Base-by-base conservation (phyloP, 441 rosid species). In the Syzygium malaccense region DNA sequence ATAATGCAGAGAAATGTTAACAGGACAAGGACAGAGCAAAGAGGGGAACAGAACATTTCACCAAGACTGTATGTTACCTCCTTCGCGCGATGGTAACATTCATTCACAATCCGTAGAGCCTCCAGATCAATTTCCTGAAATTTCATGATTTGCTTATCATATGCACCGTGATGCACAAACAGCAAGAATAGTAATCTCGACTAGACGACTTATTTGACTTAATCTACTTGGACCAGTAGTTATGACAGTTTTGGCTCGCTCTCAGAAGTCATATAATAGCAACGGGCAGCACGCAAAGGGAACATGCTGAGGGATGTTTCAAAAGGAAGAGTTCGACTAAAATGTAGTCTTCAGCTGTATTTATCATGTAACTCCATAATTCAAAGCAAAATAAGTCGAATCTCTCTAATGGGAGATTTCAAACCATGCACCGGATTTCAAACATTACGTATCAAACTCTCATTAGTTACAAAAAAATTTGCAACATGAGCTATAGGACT, bases 61-160 rank as follows among this genome's bases (percentile, higher is more conserved):
- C 19, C 57, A 83, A 41, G 20, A 19, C 17, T 30, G 37, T 55
- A 28, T 78, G 41, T 75, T 93, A 96, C 98, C 99, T 95, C 96
- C 93, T 96, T 97, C 80, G 98, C 97, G 58, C 96, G 93, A 86
- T 93, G 95, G 57, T 96, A 96, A 91, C 99, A 95, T 90, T 80
- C 66, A 91, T 95, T 94, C 89, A 95, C 23, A 87, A 97, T 94
- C 90, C 86, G 92, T 91, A 94, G 89, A 5, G 98, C 98, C 92
- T 96, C 98, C 33, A 90, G 75, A 92, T 97, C 98, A 89, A 97
- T 95, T 62, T 94, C 98, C 99, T 97, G 94, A 88, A 91, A 86
- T 90, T 60, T 86, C 86, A 87, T 23, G 87, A 85, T 89, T 75
- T 87, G 14, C 88, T 48, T 58, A 88, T 66, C 57, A 80, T 55